These are phyloP conservation scores for Ensete ventricosum DNA, from an alignment of 176 grass and related monocot genomes.

Conservation along the genomic window DNA sequence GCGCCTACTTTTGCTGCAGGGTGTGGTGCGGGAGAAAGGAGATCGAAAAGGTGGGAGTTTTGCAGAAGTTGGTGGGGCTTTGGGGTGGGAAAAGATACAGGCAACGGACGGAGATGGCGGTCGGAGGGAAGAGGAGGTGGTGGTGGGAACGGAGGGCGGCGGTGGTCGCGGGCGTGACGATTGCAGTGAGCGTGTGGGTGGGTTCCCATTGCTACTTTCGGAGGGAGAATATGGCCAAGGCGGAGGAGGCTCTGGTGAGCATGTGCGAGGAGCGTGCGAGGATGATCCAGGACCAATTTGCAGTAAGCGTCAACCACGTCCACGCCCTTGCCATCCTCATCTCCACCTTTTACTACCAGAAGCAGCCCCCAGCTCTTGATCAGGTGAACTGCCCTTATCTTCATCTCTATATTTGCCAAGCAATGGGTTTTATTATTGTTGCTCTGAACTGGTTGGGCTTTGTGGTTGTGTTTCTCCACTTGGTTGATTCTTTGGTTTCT, in stretches of 20 bases:
- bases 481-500: background rate
- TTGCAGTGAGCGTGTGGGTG: constrained; percentile 32
- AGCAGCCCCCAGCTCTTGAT: constrained; percentile 61
- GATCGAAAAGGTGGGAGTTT: constrained; percentile 5
- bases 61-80: background rate
- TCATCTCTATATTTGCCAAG: background rate
- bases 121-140: constrained; percentile 28
- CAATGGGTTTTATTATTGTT: background rate
- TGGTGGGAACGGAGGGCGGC: constrained; percentile 21
- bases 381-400: constrained; percentile 25
- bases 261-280: constrained; percentile 95
- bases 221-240: constrained; percentile 51
- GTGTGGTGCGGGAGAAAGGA: background rate
- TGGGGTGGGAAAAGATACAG: constrained; percentile 11
- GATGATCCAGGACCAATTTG: constrained; percentile 98
- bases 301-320: constrained; percentile 86
- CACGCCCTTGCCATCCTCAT: constrained; percentile 79
- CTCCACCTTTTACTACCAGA: constrained; percentile 88
- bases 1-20: background rate
- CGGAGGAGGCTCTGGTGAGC: constrained; percentile 56
- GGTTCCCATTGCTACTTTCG: constrained; percentile 50
- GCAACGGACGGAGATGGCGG: constrained; percentile 3
- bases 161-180: constrained; percentile 24
- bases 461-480: background rate
- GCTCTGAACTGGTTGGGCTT: background rate